Percentiles rank a stretch among this genome's conserved stretches.
These are phyloP conservation scores for Sungouiozyma ichnusensis DNA, from an alignment of 805 yeast genomes.

Conservation along the genomic window DNA sequence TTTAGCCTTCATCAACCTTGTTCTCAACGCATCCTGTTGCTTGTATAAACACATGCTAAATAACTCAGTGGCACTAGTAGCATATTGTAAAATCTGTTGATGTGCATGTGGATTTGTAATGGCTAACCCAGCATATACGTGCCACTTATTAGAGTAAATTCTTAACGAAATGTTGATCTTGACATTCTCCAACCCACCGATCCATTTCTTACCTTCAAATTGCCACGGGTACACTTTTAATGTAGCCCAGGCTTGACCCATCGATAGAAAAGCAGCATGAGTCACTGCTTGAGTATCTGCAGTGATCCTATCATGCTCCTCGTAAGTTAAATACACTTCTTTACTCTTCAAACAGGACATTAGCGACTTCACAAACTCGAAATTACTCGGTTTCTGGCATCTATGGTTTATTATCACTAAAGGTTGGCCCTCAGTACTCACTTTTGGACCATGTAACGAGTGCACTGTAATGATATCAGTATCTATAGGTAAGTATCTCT, in stretches of 20 bases:
- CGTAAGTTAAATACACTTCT: conserved; percentile 66
- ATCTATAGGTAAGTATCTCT: conserved; percentile 61
- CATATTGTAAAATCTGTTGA: conserved; percentile 79
- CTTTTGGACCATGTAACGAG: conserved; percentile 90
- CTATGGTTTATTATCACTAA: conserved; percentile 75
- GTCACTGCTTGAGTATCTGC: conserved; percentile 99
- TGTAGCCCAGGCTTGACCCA: conserved; percentile 94
- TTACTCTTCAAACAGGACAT: conserved; percentile 70
- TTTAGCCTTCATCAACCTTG: conserved; percentile 56
- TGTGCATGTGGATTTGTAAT: conserved; percentile 94
- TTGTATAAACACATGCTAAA: conserved; percentile 75
- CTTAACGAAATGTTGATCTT: conserved; percentile 87
- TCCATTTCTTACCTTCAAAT: conserved; percentile 44
- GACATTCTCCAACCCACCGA: conserved; percentile 93
- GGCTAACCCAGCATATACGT: conserved; percentile 95
- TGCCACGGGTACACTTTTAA: conserved; percentile 83
- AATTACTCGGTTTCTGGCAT: conserved; percentile 40
- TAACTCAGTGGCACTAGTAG: conserved; percentile 71
- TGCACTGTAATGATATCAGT: conserved; percentile 79
- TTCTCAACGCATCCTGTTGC: conserved; percentile 43
- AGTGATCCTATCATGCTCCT: conserved; percentile 86
- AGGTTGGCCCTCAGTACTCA: conserved; percentile 85
- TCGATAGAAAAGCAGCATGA: conserved; percentile 90
- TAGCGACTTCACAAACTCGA: conserved; percentile 51
- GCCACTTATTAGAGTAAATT: conserved; percentile 92